These are phyloP conservation scores for Starmerella kuoi DNA, from an alignment of 805 yeast genomes.

Conservation along the genomic window DNA sequence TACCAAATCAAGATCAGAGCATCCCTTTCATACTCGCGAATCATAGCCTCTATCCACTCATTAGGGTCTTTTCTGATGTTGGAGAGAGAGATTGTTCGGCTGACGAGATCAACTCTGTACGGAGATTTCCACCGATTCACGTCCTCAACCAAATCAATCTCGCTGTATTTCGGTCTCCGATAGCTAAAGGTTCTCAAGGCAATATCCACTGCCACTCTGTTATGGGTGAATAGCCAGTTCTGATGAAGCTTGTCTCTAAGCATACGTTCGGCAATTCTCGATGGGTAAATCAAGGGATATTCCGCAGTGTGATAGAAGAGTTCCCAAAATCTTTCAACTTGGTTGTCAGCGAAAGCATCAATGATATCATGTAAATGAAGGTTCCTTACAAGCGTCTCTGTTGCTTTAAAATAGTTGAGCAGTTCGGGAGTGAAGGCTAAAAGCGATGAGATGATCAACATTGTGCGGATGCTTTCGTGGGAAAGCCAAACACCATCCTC, in stretches of 20 bases:
- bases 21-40: slow-evolving; percentile 9
- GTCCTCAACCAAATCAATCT: slow-evolving; percentile 8
- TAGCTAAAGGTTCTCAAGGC: neutral
- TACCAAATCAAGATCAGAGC: slow-evolving; percentile 8
- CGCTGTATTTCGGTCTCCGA: neutral
- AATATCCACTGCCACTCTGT: neutral
- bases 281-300: neutral
- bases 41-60: slow-evolving; percentile 1
- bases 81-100: neutral
- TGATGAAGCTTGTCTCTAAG: neutral
- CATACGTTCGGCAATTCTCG: neutral
- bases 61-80: neutral
- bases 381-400: slow-evolving; percentile 4
- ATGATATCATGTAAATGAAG: neutral
- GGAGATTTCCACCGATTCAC: slow-evolving; percentile 11
- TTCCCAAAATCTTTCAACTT: slow-evolving; percentile 5
- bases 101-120: slow-evolving; percentile 8
- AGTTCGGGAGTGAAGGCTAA: slow-evolving; percentile 6
- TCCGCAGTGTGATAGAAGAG: neutral
- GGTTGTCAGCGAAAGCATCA: neutral
- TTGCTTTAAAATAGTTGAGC: slow-evolving; percentile 4
- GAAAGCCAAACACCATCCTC: slow-evolving; percentile 10
- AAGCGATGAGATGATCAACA: slow-evolving; percentile 12
- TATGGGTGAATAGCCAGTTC: slow-evolving; percentile 10
- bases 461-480: neutral